phyloP scores from a whole-genome alignment of 1,139 yeast genomes.

The Saccharomyces hybrid region DNA sequence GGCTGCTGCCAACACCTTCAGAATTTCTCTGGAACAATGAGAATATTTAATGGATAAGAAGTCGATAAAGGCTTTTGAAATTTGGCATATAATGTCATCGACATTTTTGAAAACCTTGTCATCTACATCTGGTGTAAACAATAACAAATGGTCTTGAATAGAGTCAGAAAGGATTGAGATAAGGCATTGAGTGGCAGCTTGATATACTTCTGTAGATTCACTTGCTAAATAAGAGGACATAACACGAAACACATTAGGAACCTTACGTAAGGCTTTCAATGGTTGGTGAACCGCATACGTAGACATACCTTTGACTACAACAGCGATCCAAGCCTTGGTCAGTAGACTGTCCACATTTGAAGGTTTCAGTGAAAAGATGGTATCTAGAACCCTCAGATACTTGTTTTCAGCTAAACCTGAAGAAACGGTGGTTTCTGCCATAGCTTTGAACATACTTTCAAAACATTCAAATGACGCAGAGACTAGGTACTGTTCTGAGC shows the following conservation, averaged over 20 bases:
- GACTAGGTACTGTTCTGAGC: constrained; percentile 77
- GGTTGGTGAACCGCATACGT: constrained; percentile 60
- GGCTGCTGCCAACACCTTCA: constrained; percentile 60
- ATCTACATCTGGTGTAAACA: constrained; percentile 41
- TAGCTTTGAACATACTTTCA: constrained; percentile 74
- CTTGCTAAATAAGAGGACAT: constrained; percentile 59
- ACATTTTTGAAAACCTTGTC: constrained; percentile 44
- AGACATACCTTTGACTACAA: constrained; percentile 76
- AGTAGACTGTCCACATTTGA: constrained; percentile 73
- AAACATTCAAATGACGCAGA: constrained; percentile 78
- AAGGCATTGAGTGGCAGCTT: constrained; percentile 79
- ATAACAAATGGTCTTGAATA: constrained; percentile 51
- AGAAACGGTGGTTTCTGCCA: constrained; percentile 33
- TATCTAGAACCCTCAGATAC: constrained; percentile 55
- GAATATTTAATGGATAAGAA: constrained; percentile 68
- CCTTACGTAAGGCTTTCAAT: constrained; percentile 44
- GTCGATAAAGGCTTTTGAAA: constrained; percentile 49
- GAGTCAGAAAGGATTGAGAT: constrained; percentile 65
- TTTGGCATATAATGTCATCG: constrained; percentile 49
- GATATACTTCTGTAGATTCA: constrained; percentile 58
- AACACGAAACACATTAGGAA: constrained; percentile 51
- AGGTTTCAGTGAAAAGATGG: constrained; percentile 75
- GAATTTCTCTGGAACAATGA: constrained; percentile 65
- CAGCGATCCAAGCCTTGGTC: constrained; percentile 93
- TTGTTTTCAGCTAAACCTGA: constrained; percentile 46